Evolutionary conservation across 2,329 filamentous ascomycete genomes (phyloP).

Genomic region (Colletotrichum euphorbiae): DNA sequence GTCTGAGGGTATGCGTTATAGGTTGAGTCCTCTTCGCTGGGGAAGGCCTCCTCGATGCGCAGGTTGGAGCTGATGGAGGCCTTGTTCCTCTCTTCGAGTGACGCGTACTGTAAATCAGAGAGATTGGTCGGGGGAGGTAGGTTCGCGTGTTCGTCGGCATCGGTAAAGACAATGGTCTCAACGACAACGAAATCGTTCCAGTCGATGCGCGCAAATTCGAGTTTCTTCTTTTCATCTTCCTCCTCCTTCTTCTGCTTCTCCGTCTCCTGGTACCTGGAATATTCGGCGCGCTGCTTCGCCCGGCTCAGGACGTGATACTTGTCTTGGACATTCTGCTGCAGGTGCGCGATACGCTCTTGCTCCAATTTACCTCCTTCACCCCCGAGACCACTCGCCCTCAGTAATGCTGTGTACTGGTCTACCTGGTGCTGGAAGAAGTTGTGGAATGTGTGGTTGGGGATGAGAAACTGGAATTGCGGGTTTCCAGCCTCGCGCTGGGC

Average conservation of each 20-base stretch:
- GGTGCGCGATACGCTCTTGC: conserved; percentile 76
- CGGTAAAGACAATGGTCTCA: conserved; percentile 92
- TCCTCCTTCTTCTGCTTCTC: conserved; percentile 93
- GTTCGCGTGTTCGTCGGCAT: conserved; percentile 85
- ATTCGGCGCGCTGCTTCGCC: conserved; percentile 88
- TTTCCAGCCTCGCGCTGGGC: conserved; percentile 91
- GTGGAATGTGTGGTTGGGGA: conserved; percentile 94
- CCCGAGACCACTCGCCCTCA: conserved; percentile 75
- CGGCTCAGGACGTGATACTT: conserved; percentile 83
- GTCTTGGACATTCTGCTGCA: conserved; percentile 81
- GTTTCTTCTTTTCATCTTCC: conserved; percentile 83
- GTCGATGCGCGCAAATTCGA: conserved; percentile 86
- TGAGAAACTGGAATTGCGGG: conserved; percentile 95
- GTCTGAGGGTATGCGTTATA: conserved; percentile 61
- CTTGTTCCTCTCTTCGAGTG: conserved; percentile 93
- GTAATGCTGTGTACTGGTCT: conserved; percentile 89
- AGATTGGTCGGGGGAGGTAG: conserved; percentile 90
- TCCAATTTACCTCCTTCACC: conserved; percentile 76
- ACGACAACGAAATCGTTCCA: conserved; percentile 98
- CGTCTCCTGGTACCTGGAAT: conserved; percentile 83
- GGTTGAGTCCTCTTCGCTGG: conserved; percentile 77
- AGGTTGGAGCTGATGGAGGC: conserved; percentile 85
- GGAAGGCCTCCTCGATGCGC: conserved; percentile 95
- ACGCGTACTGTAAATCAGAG: conserved; percentile 92
- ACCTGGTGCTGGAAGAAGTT: conserved; percentile 94